Evolutionary conservation across 1,139 yeast genomes (phyloP).

Genomic region (Pneumocystis carinii): DNA sequence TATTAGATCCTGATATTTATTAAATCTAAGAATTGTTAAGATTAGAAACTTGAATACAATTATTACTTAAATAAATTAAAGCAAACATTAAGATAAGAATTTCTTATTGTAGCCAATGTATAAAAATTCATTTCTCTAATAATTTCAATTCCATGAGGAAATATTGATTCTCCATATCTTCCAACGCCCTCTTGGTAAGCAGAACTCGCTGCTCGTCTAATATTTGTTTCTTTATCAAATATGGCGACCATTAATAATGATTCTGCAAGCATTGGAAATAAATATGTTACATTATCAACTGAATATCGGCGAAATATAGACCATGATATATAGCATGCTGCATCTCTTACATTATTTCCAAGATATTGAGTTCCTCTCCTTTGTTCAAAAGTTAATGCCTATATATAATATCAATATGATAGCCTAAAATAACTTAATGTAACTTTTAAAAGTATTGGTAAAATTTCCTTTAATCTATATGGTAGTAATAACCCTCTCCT

Average conservation of each 20-base stretch:
- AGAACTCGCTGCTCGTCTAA: slow-evolving; percentile 72
- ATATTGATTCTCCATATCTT: slow-evolving; percentile 30
- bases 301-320: slow-evolving; percentile 36
- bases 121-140: slow-evolving; percentile 45
- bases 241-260: slow-evolving; percentile 38
- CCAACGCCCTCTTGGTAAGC: slow-evolving; percentile 79
- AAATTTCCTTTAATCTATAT: slow-evolving; percentile 3
- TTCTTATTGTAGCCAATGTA: slow-evolving; percentile 29
- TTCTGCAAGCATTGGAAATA: slow-evolving; percentile 14
- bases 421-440: slow-evolving; percentile 15
- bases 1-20: slow-evolving; percentile 20
- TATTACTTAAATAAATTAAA: slow-evolving; percentile 16
- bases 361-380: slow-evolving; percentile 33
- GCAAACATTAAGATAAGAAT: slow-evolving; percentile 30
- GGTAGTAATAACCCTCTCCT: slow-evolving; percentile 21
- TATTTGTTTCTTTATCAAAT: slow-evolving; percentile 58
- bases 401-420: slow-evolving; percentile 19
- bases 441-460: slow-evolving; percentile 16
- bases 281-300: slow-evolving; percentile 17
- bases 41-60: not conserved
- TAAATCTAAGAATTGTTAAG: slow-evolving; percentile 3
- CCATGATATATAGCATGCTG: slow-evolving; percentile 69
- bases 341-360: slow-evolving; percentile 65
- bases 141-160: slow-evolving; percentile 31
- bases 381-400: slow-evolving; percentile 42